Evolutionary conservation across 257 asterid species (phyloP), one percentile per base, ranked within the genome.

Genomic region (Prunella vulgaris): DNA sequence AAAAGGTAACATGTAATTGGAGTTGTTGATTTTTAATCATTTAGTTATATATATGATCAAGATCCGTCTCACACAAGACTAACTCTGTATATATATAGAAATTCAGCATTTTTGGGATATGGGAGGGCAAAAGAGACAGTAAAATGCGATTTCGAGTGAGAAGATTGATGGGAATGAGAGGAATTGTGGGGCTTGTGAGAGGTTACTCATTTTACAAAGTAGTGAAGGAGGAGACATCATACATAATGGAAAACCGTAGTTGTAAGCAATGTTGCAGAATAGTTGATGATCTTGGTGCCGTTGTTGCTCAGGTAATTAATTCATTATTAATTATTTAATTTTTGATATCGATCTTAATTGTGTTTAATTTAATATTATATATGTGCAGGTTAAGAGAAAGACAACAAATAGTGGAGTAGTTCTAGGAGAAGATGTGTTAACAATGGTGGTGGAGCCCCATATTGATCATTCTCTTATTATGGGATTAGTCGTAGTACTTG

Each of bases 291-390:
- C 59, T 35, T 5, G 86, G 86, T 3, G 78, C 67, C 9, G 75
- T 76, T 73, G 82, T 78, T 66, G 86, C 82, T 18, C 80, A 82
- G 86, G 86, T 82, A 53, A n/a, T n/a, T n/a, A n/a, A n/a, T n/a
- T n/a, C n/a, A 49, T 49, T 14, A 46, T 46, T 5, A 37, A 37
- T 37, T 37, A 7, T 0, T 37, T 7, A 13, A 10, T 5, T 22
- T 7, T n/a, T n/a, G n/a, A n/a, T n/a, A n/a, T n/a, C n/a, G n/a
- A n/a, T n/a, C n/a, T 25, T 25, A 25, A 25, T 25, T 25, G n/a
- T 9, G n/a, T n/a, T n/a, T n/a, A n/a, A n/a, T 18, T 28, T 46
- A 40, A 30, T 53, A 6, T 25, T 32, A 5, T 46, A 3, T 32
- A 13, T 24, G 1, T 60, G 2, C 44, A 82, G 84, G 86, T 78